Evolutionary conservation across 225 moss, liverwort and hornwort species (phyloP).

Genomic region (Straminergon stramineum): DNA sequence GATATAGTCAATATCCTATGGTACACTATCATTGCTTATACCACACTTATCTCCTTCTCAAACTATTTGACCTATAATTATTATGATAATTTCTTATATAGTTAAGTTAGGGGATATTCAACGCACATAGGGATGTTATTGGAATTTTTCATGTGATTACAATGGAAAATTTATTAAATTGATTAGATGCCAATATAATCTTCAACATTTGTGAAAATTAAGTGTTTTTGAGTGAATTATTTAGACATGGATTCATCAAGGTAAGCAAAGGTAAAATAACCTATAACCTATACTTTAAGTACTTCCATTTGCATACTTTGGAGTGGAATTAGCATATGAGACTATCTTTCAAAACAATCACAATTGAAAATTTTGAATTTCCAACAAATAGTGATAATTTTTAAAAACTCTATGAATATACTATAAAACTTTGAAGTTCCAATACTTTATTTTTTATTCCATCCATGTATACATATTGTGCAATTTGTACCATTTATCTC

Average conservation of each 20-base stretch:
- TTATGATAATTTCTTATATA: fast-evolving
- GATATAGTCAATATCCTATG: neutral
- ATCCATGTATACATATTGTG: neutral
- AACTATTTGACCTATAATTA: neutral
- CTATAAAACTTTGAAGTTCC: neutral
- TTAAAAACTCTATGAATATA: neutral
- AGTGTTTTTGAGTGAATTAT: neutral
- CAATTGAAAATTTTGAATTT: neutral
- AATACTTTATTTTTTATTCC: neutral
- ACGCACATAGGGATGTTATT: fast-evolving
- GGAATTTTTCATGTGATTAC: neutral
- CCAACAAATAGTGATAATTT: neutral
- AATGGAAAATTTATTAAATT: neutral
- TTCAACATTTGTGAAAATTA: neutral
- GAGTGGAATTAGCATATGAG: fast-evolving
- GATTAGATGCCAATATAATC: neutral
- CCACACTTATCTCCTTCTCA: fast-evolving
- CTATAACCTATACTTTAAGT: neutral
- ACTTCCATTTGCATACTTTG: too few species aligned
- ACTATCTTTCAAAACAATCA: neutral
- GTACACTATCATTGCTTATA: neutral
- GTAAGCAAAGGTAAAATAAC: neutral
- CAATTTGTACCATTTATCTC: neutral
- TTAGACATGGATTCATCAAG: neutral
- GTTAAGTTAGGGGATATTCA: neutral